Evolutionary conservation across 192 early-diverging fungal genomes (phyloP).

Genomic region (Coemansia sp.): DNA sequence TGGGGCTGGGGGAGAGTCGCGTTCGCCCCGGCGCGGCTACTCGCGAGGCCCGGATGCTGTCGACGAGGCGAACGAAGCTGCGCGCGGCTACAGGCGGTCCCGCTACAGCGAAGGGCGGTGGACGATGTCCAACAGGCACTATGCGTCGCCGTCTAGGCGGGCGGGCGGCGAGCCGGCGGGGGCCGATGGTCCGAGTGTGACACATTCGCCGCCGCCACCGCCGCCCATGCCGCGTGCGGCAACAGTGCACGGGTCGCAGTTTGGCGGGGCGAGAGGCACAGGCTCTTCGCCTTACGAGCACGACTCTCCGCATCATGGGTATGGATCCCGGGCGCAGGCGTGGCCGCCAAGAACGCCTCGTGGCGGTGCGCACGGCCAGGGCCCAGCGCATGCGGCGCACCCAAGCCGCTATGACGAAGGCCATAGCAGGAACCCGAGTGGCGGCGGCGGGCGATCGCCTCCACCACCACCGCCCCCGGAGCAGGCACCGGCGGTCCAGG

Average conservation of each 20-base stretch:
- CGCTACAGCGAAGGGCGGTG: constrained; percentile 14
- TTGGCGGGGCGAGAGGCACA: not conserved
- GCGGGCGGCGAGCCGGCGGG: not conserved
- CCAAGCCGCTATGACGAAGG: constrained; percentile 14
- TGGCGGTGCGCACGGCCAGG: constrained; percentile 7
- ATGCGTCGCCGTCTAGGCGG: constrained; percentile 2
- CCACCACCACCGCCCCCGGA: constrained; percentile 2
- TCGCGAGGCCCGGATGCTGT: not conserved
- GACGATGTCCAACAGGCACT: not conserved
- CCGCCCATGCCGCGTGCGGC: constrained; percentile 7
- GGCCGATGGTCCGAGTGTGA: not conserved
- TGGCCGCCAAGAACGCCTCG: constrained; percentile 16
- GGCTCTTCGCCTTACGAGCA: constrained; percentile 7
- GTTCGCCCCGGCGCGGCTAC: constrained; percentile 22
- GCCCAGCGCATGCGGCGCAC: constrained; percentile 12
- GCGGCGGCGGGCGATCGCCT: constrained; percentile 6
- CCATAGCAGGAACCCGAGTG: constrained; percentile 21
- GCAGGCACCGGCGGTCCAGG: constrained; percentile 5
- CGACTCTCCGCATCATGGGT: constrained; percentile 24
- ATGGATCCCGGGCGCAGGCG: constrained; percentile 14
- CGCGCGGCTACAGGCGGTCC: constrained; percentile 1
- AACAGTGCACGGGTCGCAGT: constrained; percentile 4
- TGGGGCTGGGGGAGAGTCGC: not conserved
- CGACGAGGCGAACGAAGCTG: not conserved
- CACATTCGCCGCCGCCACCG: constrained; percentile 19